Base-by-base conservation (phyloP, 306 rosid genomes). In the Dalbergia oliveri region DNA sequence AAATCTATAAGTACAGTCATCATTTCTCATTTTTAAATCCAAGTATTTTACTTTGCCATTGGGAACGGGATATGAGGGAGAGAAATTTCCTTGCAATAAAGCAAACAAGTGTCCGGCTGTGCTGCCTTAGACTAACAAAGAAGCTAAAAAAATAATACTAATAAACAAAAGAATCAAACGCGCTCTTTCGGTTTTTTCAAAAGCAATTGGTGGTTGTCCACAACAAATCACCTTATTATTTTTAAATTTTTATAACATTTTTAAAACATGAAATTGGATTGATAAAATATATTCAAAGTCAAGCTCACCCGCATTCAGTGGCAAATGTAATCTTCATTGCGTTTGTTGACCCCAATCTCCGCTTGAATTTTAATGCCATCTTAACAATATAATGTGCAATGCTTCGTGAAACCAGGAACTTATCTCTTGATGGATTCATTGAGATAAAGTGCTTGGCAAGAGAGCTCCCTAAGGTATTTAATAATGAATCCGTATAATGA, bases 121-220 rank as follows among this genome's bases (percentile, higher is more conserved):
- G 75, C 41, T 47, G 61, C 51, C 66, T 57, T 51, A 19, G 47
- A 51, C 69, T 33, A 43, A 37, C 44, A 69, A 16, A 34, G 1
- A 41, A 9, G 34, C 15, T 33, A 9, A 5, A 34, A 15, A 43
- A 31, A 44, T 4, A 4, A 37, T 37, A 37, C 7, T 37, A 37
- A 6, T 37, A 37, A 60, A 4, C 5, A 61, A 66, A 15, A 72
- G 73, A 21, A 21, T 37, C 3, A n/a, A 63, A 12, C 14, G 35
- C 16, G 47, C 9, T 4, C 50, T n/a, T 56, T 68, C 1, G 0
- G 33, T 70, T 41, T 34, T 65, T 61, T 26, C 23, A 11, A 34
- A 71, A 61, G 72, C 72, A 53, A 19, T 44, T 34, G 76, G 63
- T 79, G 77, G 59, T 56, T 19, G n/a, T 68, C 77, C 68, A 66